A percentile compares a stretch with the other conserved stretches of the same genome.
Evolutionary conservation across 2,329 filamentous ascomycete genomes (phyloP).

Genomic region (Canariomyces notabilis): DNA sequence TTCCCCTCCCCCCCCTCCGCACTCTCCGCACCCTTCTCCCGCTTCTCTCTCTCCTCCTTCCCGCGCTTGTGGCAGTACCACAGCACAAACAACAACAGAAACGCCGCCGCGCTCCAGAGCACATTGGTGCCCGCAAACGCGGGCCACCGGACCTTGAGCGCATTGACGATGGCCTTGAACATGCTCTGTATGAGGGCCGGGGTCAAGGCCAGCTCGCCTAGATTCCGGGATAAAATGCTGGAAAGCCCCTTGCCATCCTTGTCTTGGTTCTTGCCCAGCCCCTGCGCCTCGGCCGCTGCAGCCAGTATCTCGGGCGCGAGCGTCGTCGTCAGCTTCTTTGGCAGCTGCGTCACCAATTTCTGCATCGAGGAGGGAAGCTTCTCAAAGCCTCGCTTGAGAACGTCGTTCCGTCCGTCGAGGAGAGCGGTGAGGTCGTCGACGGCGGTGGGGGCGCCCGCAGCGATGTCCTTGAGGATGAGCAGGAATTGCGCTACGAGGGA

Average conservation of each 20-base stretch:
- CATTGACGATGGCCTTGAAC: conserved; percentile 85
- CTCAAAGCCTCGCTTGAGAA: conserved; percentile 56
- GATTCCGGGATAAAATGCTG: conserved; percentile 62
- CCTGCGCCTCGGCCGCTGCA: conserved; percentile 69
- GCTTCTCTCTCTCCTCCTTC: conserved; percentile 68
- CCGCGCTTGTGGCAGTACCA: conserved; percentile 99
- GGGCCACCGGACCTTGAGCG: conserved; percentile 81
- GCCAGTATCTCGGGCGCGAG: conserved; percentile 80
- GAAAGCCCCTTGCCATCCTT: conserved; percentile 43
- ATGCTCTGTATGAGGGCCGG: conserved; percentile 77
- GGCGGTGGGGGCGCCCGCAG: conserved; percentile 88
- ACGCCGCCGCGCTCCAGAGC: conserved; percentile 81
- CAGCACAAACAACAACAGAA: conserved; percentile 84
- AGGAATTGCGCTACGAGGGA: conserved; percentile 75
- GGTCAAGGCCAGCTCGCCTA: conserved; percentile 78
- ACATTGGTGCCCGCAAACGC: conserved; percentile 89
- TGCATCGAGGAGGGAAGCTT: conserved; percentile 73
- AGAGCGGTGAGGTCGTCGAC: conserved; percentile 75
- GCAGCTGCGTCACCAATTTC: conserved; percentile 79
- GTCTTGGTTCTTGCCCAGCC: conserved; percentile 46
- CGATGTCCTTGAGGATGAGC: conserved; percentile 82
- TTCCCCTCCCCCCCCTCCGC: neutral
- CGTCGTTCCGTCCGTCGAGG: conserved; percentile 56
- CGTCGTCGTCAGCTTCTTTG: conserved; percentile 70
- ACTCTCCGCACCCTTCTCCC: conserved; percentile 35